Percentiles rank a stretch among this genome's conserved stretches.
phyloP scores from a whole-genome alignment of 345 rosid species.

The Hirschfeldia incana region DNA sequence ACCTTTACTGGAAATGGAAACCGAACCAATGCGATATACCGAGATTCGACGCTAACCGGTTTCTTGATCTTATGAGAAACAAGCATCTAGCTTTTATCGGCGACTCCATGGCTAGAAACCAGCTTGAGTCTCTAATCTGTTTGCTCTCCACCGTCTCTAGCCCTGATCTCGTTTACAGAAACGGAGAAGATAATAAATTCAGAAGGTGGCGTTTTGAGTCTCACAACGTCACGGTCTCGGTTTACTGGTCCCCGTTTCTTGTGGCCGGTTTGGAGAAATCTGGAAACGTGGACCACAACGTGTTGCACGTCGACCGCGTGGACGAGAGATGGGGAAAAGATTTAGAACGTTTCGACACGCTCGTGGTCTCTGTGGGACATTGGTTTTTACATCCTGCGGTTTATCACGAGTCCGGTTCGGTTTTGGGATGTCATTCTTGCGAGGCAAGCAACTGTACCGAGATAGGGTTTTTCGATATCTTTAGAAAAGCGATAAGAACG shows the following conservation, averaged over 20 bases:
- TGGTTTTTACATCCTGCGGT: constrained; percentile 95
- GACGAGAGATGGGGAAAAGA: constrained; percentile 88
- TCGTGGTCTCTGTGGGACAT: constrained; percentile 80
- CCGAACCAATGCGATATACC: constrained; percentile 74
- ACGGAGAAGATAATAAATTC: constrained; percentile 69
- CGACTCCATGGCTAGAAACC: constrained; percentile 96
- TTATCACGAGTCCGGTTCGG: constrained; percentile 59
- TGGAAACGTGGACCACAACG: constrained; percentile 65
- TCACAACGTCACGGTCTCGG: constrained; percentile 58
- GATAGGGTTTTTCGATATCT: constrained; percentile 72
- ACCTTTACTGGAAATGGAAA: constrained; percentile 90
- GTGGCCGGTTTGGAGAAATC: constrained; percentile 84
- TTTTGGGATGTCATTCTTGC: constrained; percentile 86
- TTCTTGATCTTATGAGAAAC: constrained; percentile 58
- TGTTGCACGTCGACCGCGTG: constrained; percentile 60
- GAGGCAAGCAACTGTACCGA: constrained; percentile 70
- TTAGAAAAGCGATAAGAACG: constrained; percentile 72
- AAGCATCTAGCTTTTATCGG: constrained; percentile 86
- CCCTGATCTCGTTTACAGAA: constrained; percentile 56
- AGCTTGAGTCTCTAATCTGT: constrained; percentile 86
- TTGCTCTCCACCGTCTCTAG: constrained; percentile 62
- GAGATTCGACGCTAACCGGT: constrained; percentile 69
- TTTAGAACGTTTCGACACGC: constrained; percentile 53
- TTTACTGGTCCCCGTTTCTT: constrained; percentile 96
- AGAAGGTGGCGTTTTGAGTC: constrained; percentile 75